Conservation (phyloP, 306 rosid species). For the Cicer pinnatifidum region DNA sequence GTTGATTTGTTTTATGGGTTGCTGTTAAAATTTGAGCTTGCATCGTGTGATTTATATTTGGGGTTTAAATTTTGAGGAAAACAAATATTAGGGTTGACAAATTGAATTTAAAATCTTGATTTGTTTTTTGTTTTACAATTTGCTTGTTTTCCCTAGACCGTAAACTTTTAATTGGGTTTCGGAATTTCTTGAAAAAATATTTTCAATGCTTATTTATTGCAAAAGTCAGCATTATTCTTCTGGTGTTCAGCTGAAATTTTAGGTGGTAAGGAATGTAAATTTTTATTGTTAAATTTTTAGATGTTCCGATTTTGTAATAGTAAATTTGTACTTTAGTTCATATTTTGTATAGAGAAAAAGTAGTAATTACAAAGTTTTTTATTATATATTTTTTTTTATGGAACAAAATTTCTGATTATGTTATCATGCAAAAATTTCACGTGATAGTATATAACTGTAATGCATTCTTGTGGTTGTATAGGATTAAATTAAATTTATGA, state of each 20-base stretch:
- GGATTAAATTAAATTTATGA: conserved; percentile 28
- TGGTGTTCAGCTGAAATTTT: not conserved
- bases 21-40: not conserved
- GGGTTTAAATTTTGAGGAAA: not conserved
- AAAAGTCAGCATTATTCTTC: not conserved
- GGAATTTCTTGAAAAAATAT: not conserved
- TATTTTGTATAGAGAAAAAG: not conserved
- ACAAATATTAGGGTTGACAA: not conserved
- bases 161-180: not conserved
- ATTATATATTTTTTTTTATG: not conserved
- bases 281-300: too few relatives aligned
- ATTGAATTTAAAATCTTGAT: not conserved
- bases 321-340: not conserved
- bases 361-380: not conserved
- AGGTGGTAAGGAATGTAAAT: not conserved
- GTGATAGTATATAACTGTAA: not conserved
- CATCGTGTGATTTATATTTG: not conserved
- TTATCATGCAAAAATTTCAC: not conserved
- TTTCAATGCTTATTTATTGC: not conserved
- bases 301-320: too few relatives aligned
- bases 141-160: not conserved
- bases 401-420: not conserved
- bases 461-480: not conserved
- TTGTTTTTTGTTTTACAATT: not conserved
- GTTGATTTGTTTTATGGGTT: not conserved